These are phyloP conservation scores for Aspergillus caelatus DNA, from an alignment of 2,329 filamentous ascomycete species.

Conservation along the genomic window DNA sequence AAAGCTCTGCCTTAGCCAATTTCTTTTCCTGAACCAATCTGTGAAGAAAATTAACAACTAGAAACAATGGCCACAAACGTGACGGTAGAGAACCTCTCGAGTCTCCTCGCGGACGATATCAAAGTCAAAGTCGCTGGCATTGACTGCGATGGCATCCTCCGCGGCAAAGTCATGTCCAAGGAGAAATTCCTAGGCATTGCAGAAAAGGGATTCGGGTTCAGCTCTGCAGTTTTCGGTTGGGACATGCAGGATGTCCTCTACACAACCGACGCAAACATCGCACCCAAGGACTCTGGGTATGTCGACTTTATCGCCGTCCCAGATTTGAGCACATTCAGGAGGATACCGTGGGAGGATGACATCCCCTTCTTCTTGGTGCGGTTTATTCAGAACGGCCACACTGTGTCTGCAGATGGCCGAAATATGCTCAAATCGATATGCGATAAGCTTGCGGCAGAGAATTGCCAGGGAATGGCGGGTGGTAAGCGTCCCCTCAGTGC, in stretches of 20 bases:
- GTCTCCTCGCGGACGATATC: slow-evolving; percentile 68
- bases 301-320: slow-evolving; percentile 79
- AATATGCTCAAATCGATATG: slow-evolving; percentile 70
- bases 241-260: slow-evolving; percentile 95
- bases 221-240: slow-evolving; percentile 91
- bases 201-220: slow-evolving; percentile 81
- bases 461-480: slow-evolving; percentile 83
- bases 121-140: slow-evolving; percentile 84
- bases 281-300: slow-evolving; percentile 83
- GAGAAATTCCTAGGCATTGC: slow-evolving; percentile 85
- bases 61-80: slow-evolving; percentile 20
- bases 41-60: not conserved
- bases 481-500: slow-evolving; percentile 60
- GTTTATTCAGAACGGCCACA: slow-evolving; percentile 74
- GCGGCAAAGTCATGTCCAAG: slow-evolving; percentile 88
- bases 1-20: not conserved
- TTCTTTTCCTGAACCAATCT: not conserved
- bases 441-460: slow-evolving; percentile 65
- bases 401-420: slow-evolving; percentile 75
- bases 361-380: slow-evolving; percentile 81
- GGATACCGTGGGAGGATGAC: slow-evolving; percentile 87
- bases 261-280: slow-evolving; percentile 66
- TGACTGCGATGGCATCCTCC: slow-evolving; percentile 82
- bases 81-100: slow-evolving; percentile 65
- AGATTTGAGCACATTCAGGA: slow-evolving; percentile 72